Base-by-base conservation (phyloP, 2,329 filamentous ascomycete genomes). In the Neofusicoccum cordaticola region DNA sequence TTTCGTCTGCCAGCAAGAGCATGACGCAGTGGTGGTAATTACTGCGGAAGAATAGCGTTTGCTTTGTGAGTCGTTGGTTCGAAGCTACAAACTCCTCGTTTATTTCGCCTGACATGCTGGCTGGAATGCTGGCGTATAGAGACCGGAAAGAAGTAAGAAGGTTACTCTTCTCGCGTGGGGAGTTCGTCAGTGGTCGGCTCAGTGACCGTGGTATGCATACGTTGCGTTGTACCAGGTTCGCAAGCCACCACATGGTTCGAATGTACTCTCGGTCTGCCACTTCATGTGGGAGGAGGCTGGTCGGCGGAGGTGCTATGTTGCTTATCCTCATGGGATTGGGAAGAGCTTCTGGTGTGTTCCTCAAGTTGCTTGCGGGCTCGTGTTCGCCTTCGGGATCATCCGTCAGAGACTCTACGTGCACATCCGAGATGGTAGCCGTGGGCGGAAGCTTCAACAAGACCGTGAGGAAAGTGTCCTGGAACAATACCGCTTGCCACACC, bases 21-120 rank as follows among this genome's bases (percentile, higher is more conserved):
- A 93, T 93, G 27, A 93, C 81, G 73, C 91, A 92, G 73, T 94
- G 91, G 76, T 88, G 91, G 77, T 92, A 93, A 72, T 93, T 93
- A 74, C 87, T 90, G n/a, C 88, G 90, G 35, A 93, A 79, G 72
- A 92, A 93, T 4, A 94, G 78, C 17, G 90, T 92, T 75, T 94
- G 91, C 0, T 90, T 82, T 15, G 91, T 86, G 1, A 88, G 83
- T 6, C 91, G 84, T 66, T 88, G 88, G 71, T 90, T 88, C 2
- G 77, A 83, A 0, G 44, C 47, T 0, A 65, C 63, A 17, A 47
- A 51, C 12, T 52, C 44, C 31, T 15, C 39, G 50, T 78, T 66
- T n/a, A 69, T 78, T 1, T 86, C 84, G 57, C 89, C 80, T 2
- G 90, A 88, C 67, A 93, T 90, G 1, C 87, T 80, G 51, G 88